Base-by-base conservation (phyloP, 2,329 filamentous ascomycete genomes). In the Blastomyces parvus region DNA sequence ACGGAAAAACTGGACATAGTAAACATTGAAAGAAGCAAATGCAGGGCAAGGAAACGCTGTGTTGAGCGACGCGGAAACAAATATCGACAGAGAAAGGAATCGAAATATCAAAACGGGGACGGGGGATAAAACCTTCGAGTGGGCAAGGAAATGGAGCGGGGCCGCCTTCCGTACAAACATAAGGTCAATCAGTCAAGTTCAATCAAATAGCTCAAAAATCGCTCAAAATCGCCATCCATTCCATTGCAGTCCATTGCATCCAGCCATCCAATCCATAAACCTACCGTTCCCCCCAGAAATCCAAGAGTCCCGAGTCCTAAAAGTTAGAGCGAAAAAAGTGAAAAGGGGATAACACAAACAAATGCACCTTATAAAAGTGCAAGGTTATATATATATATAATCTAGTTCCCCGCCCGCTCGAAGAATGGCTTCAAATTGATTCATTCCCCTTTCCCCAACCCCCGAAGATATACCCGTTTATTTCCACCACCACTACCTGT, bases 391-490 rank as follows among this genome's bases (percentile, higher is more conserved):
- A 5, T 17, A 40, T n/a, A n/a, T n/a, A 40, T 40, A 50, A 27
- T 5, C 7, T 25, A 50, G n/a, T 22, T 11, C 22, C 46, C 22
- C 11, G 40, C n/a, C 22, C 22, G 19, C 7, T 14, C 14, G 17
- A 42, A 2, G 17, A 19, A 5, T 17, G 17, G 14, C 14, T 17
- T 58, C 22, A 5, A 46, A 59, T n/a, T 30, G 5, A 19, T 48
- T 36, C 19, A 27, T 48, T 36, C 53, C 11, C 42, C 46, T n/a
- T 53, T 61, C n/a, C 59, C 61, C 48, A 78, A 68, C 19, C 76
- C 75, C 42, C 71, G 72, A 8, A 78, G 68, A 17, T 71, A 71
- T 42, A 78, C 74, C 8, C 76, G 73, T 64, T 72, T 73, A 65
- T 74, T 78, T 11, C 72, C 69, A 46, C 73, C 73, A 36, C 63